phyloP scores from a whole-genome alignment of 352 stramenopile species.

The Globisporangium echinulatum region DNA sequence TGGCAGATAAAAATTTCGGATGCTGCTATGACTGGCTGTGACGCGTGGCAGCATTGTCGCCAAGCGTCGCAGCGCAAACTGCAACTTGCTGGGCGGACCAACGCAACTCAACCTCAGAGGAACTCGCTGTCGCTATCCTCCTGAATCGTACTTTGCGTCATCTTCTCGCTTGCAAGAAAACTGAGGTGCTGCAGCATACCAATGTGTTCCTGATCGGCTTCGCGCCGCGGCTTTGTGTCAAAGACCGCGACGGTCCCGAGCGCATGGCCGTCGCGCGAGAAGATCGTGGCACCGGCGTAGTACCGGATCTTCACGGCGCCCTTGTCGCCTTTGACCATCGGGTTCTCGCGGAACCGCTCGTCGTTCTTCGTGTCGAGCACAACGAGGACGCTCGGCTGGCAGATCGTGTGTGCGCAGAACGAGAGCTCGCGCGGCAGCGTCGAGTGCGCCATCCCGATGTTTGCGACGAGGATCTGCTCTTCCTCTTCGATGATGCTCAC shows the following conservation, averaged over 20 bases:
- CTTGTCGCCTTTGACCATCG: conserved; percentile 83
- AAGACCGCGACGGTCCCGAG: conserved; percentile 81
- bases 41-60: too few species aligned
- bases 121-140: conserved; percentile 80
- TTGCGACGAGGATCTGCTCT: conserved; percentile 77
- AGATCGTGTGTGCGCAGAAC: conserved; percentile 86
- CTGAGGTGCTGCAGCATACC: conserved; percentile 84
- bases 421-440: conserved; percentile 74
- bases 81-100: too few species aligned
- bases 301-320: conserved; percentile 83
- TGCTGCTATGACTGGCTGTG: too few species aligned
- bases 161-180: conserved; percentile 85
- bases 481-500: conserved; percentile 84
- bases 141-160: conserved; percentile 76
- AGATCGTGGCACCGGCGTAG: conserved; percentile 81
- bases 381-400: conserved; percentile 69
- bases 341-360: conserved; percentile 82
- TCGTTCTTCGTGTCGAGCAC: conserved; percentile 84
- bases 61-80: not conserved
- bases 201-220: conserved; percentile 83
- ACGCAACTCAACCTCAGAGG: conserved; percentile 20
- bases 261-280: conserved; percentile 67
- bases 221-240: conserved; percentile 68
- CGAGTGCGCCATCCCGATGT: conserved; percentile 80
- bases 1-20: too few species aligned